Evolutionary conservation across 352 stramenopile genomes (phyloP), one percentile per base, ranked within the genome.

Genomic region (Pythium dissotocum): DNA sequence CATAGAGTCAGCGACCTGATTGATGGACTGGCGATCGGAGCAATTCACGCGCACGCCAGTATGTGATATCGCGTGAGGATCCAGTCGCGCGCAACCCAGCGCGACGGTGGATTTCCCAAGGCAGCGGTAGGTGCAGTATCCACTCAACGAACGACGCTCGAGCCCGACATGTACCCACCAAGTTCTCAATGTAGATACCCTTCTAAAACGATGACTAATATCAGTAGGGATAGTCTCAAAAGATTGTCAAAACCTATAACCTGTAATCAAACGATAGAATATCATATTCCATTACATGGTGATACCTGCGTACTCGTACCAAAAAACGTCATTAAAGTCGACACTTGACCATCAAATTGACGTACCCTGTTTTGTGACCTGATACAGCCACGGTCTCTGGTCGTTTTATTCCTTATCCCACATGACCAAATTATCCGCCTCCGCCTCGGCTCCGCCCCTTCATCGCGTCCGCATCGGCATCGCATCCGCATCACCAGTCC

Each of bases 401-500:
- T 21, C 42, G 42, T 49, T 49, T 53, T 32, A 21, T 9, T 53
- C 46, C 46, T 53, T 21, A 24, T 53, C 46, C 46, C 46, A 53
- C 46, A 53, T 53, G 46, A 53, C 46, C 46, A 53, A 53, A 16
- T 53, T 53, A 53, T 53, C 46, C 46, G 46, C 46, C 7, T 14
- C 44, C n/a, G 46, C n/a, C n/a, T 32, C n/a, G 4, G n/a, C 46
- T 4, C 46, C 46, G 24, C 7, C 46, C 46, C 13, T 1, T 21
- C 46, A 14, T 44, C 38, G 13, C 38, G 16, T 44, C 38, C 4
- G 35, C 38, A 18, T 44, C 38, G 38, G 35, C 38, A 18, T 44
- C 38, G 38, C 38, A 44, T 18, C 12, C 13, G 10, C 38, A 44
- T 14, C 38, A 44, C 38, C 38, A 44, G 38, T 44, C 38, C 38